Percentiles rank a stretch among this genome's conserved stretches.
Evolutionary conservation across 805 yeast genomes (phyloP).

Genomic region (Yamadazyma insecticola): DNA sequence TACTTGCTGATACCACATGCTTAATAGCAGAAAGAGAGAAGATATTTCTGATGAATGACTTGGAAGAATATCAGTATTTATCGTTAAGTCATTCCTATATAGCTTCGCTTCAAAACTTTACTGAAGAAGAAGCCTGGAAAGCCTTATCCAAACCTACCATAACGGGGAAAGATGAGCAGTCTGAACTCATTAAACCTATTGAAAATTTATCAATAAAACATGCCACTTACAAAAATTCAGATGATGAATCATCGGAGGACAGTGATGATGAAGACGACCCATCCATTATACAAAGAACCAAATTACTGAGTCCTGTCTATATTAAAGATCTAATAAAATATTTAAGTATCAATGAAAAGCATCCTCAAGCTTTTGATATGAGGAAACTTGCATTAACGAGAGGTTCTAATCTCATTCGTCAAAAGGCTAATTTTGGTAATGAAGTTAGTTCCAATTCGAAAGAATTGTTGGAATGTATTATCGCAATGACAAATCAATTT

Average conservation of each 20-base stretch:
- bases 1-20: slow-evolving; percentile 51
- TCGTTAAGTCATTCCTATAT: background rate
- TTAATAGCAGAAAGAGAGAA: slow-evolving; percentile 20
- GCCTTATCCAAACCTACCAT: slow-evolving; percentile 3
- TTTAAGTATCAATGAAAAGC: slow-evolving; percentile 42
- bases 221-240: slow-evolving; percentile 11
- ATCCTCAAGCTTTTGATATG: slow-evolving; percentile 45
- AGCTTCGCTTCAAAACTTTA: background rate
- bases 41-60: slow-evolving; percentile 21
- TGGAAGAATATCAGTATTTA: slow-evolving; percentile 8
- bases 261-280: slow-evolving; percentile 53
- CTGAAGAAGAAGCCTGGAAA: slow-evolving; percentile 4
- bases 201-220: background rate
- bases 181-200: background rate
- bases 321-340: slow-evolving; percentile 66
- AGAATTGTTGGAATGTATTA: slow-evolving; percentile 51
- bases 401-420: slow-evolving; percentile 59
- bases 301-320: slow-evolving; percentile 54
- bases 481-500: slow-evolving; percentile 53
- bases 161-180: background rate
- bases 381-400: slow-evolving; percentile 43
- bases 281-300: slow-evolving; percentile 28
- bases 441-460: slow-evolving; percentile 34
- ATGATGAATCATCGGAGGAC: slow-evolving; percentile 13
- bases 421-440: slow-evolving; percentile 53